Percentiles rank a stretch among this genome's conserved stretches.
Evolutionary conservation across 306 rosid genomes (phyloP).

Genomic region (Fragaria iinumae): DNA sequence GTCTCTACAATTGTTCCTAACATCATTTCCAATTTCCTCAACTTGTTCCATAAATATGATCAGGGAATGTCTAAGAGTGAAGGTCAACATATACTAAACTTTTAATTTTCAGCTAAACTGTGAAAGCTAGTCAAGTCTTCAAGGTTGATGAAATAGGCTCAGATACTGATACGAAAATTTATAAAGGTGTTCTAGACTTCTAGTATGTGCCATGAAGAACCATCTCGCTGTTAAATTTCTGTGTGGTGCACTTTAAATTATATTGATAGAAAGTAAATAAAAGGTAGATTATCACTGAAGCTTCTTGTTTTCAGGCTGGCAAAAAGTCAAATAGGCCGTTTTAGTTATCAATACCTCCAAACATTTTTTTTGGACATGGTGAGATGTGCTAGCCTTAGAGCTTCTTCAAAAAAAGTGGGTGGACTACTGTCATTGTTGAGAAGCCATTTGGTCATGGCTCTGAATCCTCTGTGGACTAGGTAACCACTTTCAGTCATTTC

Average conservation of each 20-base stretch:
- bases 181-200: not conserved
- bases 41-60: not conserved
- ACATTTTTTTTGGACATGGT: conserved; percentile 79
- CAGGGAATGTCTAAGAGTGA: no score
- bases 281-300: conserved; percentile 7
- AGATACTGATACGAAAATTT: conserved; percentile 7
- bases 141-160: not conserved
- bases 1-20: not conserved
- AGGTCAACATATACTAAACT: not conserved
- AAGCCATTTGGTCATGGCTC: conserved; percentile 94
- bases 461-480: conserved; percentile 68
- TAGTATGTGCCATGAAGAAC: not conserved
- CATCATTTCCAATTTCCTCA: not conserved
- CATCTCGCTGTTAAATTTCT: not conserved
- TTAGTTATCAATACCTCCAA: conserved; percentile 91
- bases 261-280: not conserved
- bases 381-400: conserved; percentile 70
- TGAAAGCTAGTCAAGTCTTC: not conserved
- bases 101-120: not conserved
- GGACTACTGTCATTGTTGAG: conserved; percentile 96
- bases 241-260: conserved; percentile 2
- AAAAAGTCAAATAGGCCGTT: conserved; percentile 67
- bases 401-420: conserved; percentile 73
- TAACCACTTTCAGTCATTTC: conserved; percentile 41
- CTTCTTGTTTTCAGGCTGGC: conserved; percentile 56